Evolutionary conservation across 805 yeast species (phyloP).

Genomic region (Lipomyces spencermartinsiae): DNA sequence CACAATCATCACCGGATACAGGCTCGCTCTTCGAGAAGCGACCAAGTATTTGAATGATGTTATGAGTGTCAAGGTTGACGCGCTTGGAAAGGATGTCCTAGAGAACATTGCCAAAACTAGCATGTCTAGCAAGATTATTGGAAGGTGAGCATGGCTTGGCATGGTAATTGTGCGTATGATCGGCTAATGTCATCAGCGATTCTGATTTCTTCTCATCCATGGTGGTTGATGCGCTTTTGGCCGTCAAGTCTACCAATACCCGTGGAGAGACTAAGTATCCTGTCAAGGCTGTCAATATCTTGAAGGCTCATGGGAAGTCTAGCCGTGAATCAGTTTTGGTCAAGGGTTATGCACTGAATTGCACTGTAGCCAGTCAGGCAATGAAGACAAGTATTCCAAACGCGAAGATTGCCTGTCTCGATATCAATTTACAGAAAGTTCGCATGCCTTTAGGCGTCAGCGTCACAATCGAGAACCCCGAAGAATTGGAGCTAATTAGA

Average conservation of each 20-base stretch:
- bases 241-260: conserved; percentile 86
- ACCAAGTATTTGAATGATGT: conserved; percentile 84
- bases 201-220: conserved; percentile 85
- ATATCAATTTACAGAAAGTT: conserved; percentile 92
- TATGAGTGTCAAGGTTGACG: conserved; percentile 77
- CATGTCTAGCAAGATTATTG: conserved; percentile 96
- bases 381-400: conserved; percentile 74
- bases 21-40: conserved; percentile 92
- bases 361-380: conserved; percentile 97
- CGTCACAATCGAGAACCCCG: conserved; percentile 96
- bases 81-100: conserved; percentile 80
- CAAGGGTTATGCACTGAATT: conserved; percentile 93
- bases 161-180: not conserved
- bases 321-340: conserved; percentile 84
- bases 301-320: conserved; percentile 97
- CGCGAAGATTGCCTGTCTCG: conserved; percentile 87
- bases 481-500: conserved; percentile 90
- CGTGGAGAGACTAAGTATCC: conserved; percentile 93
- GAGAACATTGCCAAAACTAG: conserved; percentile 94
- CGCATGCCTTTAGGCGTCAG: conserved; percentile 99
- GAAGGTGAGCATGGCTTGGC: conserved; percentile 47
- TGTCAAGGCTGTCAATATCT: conserved; percentile 92
- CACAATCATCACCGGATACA: conserved; percentile 94
- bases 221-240: conserved; percentile 94
- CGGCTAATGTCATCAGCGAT: conserved; percentile 55